Percentiles rank a stretch among this genome's conserved stretches.
These are phyloP conservation scores for Ogataea polymorpha DNA, from an alignment of 805 yeast species.

Conservation along the genomic window DNA sequence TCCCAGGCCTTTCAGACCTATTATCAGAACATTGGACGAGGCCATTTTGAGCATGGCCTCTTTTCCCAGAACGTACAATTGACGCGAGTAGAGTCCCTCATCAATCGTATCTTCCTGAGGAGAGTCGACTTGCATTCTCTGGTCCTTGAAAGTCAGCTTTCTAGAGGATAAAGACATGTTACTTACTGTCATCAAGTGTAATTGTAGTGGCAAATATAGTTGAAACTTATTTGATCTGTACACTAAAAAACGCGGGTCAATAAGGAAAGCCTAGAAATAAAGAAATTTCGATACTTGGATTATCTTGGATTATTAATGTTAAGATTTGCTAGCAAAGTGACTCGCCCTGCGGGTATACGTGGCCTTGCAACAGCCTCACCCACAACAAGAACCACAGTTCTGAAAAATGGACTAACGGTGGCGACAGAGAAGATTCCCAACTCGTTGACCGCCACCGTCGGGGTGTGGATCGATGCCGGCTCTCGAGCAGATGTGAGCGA, in stretches of 20 bases:
- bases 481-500: slow-evolving; percentile 88
- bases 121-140: slow-evolving; percentile 42
- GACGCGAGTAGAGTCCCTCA: slow-evolving; percentile 94
- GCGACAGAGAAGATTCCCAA: slow-evolving; percentile 88
- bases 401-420: slow-evolving; percentile 90
- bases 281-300: background rate
- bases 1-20: slow-evolving; percentile 92
- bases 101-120: slow-evolving; percentile 59
- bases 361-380: slow-evolving; percentile 33
- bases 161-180: background rate
- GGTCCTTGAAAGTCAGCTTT: slow-evolving; percentile 23
- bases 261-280: slow-evolving; percentile 4
- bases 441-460: slow-evolving; percentile 92
- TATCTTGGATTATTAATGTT: slow-evolving; percentile 6
- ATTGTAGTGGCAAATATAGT: slow-evolving; percentile 7
- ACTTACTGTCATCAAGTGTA: slow-evolving; percentile 7
- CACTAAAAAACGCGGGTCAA: slow-evolving; percentile 4
- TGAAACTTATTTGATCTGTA: background rate
- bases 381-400: slow-evolving; percentile 61
- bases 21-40: slow-evolving; percentile 81
- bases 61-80: slow-evolving; percentile 91
- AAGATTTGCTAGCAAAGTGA: background rate
- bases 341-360: slow-evolving; percentile 3
- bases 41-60: slow-evolving; percentile 99
- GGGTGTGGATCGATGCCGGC: slow-evolving; percentile 98